Conservation (phyloP, 1,139 yeast species). For the Kodamaea anthophila region DNA sequence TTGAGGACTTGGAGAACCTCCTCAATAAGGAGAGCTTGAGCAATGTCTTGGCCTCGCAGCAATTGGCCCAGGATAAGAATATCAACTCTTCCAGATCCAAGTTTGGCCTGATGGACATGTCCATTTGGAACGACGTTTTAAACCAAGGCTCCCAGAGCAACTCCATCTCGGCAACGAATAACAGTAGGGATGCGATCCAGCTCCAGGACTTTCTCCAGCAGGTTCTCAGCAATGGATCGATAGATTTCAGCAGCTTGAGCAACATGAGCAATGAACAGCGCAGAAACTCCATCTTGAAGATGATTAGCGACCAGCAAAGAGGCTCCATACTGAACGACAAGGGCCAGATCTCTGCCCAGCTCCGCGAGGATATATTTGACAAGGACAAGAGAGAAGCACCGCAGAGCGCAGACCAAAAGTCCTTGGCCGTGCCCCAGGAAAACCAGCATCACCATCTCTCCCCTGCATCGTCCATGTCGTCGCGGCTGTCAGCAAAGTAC, state of each 20-base stretch:
- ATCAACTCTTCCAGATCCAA: slow-evolving; percentile 13
- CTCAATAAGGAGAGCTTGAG: slow-evolving; percentile 39
- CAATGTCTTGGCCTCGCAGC: slow-evolving; percentile 21
- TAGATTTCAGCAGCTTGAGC: slow-evolving; percentile 36
- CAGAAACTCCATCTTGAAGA: slow-evolving; percentile 36
- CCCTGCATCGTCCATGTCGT: slow-evolving; percentile 34
- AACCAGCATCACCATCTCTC: slow-evolving; percentile 15
- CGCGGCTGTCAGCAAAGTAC: slow-evolving; percentile 25
- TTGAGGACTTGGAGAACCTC: slow-evolving; percentile 40
- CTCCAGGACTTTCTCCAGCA: slow-evolving; percentile 34
- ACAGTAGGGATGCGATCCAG: no score
- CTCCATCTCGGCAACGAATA: slow-evolving; percentile 28
- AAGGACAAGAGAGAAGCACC: slow-evolving; percentile 11
- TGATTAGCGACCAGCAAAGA: slow-evolving; percentile 29
- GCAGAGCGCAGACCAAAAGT: slow-evolving; percentile 6
- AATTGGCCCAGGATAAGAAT: slow-evolving; percentile 7
- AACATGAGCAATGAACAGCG: slow-evolving; percentile 40
- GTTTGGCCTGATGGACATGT: slow-evolving; percentile 26
- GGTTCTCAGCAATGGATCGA: slow-evolving; percentile 30
- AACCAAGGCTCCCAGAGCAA: slow-evolving; percentile 4
- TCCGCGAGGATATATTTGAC: slow-evolving; percentile 42
- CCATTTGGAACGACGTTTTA: slow-evolving; percentile 16
- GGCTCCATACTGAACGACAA: slow-evolving; percentile 12
- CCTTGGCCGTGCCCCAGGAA: slow-evolving; percentile 11
- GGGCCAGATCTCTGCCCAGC: slow-evolving; percentile 12